Conservation (phyloP, 148 eudicot species). For the Agrostemma githago region DNA sequence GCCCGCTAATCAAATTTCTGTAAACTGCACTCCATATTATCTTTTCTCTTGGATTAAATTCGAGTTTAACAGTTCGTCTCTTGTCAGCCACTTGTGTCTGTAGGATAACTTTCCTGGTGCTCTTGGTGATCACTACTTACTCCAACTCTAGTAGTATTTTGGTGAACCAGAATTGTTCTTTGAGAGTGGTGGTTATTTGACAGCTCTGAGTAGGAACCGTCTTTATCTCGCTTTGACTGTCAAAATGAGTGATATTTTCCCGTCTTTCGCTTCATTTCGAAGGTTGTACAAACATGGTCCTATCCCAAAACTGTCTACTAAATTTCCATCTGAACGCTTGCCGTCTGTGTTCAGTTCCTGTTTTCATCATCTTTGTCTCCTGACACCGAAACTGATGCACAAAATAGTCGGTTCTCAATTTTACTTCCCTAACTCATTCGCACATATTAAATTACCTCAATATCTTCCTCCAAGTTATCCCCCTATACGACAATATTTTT, state of each 20-base stretch:
- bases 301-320: background rate
- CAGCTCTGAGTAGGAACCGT: background rate
- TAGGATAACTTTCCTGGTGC: background rate
- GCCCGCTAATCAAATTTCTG: background rate
- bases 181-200: background rate
- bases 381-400: background rate
- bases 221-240: background rate
- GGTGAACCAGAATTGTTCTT: background rate
- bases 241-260: background rate
- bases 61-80: background rate
- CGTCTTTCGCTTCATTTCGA: constrained; percentile 6
- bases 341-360: background rate
- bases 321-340: constrained; percentile 1
- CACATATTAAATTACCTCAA: background rate
- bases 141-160: background rate
- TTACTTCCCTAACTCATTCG: background rate
- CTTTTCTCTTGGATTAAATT: background rate
- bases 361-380: constrained; percentile 13
- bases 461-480: background rate
- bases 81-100: background rate
- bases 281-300: constrained; percentile 6
- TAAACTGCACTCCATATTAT: background rate
- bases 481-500: constrained; percentile 23
- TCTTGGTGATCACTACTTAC: background rate
- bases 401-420: background rate